Percentiles rank a stretch among this genome's conserved stretches.
Evolutionary conservation across 306 rosid genomes (phyloP).

Genomic region (Carpinus viminea): DNA sequence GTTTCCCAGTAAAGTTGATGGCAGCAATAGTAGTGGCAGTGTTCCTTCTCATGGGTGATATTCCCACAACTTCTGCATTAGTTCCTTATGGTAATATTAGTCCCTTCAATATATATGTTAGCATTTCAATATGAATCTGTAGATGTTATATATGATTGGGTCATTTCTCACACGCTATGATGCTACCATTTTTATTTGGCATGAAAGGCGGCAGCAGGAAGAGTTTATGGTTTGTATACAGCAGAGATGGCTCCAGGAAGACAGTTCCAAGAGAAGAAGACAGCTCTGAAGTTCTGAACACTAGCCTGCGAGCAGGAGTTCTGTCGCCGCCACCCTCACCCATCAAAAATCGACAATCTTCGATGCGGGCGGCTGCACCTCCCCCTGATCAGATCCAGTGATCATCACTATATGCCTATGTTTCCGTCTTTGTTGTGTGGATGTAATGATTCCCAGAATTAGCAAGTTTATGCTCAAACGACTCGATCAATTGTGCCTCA

Average conservation of each 20-base stretch:
- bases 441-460: background rate
- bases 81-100: slow-evolving; percentile 14
- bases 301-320: background rate
- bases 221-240: slow-evolving; percentile 9
- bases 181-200: background rate
- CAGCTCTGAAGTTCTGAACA: slow-evolving; percentile 1
- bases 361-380: background rate
- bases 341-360: background rate
- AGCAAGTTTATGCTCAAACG: background rate
- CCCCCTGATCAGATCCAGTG: slow-evolving; percentile 3
- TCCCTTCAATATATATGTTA: background rate
- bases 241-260: slow-evolving; percentile 11
- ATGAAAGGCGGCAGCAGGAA: slow-evolving; percentile 10
- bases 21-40: slow-evolving; percentile 10
- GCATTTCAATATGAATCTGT: background rate
- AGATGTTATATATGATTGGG: background rate
- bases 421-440: background rate
- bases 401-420: background rate
- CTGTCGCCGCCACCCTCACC: slow-evolving; percentile 41
- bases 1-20: slow-evolving; percentile 19
- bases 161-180: background rate
- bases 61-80: slow-evolving; percentile 11
- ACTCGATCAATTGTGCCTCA: background rate
- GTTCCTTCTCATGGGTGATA: slow-evolving; percentile 15
- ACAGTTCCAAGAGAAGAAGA: slow-evolving; percentile 3